These are phyloP conservation scores for Cicer bijugum DNA, from an alignment of 306 rosid genomes.

Conservation along the genomic window DNA sequence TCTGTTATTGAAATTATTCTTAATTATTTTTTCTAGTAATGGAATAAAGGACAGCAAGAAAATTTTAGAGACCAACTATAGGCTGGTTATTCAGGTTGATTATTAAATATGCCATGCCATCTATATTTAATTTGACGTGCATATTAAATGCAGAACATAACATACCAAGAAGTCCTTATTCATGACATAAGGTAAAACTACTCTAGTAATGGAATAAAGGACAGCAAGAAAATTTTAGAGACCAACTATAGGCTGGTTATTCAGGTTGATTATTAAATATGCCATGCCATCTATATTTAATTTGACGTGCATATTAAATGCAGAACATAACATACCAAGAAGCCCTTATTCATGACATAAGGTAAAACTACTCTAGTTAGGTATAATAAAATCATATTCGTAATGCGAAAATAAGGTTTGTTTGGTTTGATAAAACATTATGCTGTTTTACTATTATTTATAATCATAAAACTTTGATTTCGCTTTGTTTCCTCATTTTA, in stretches of 20 bases:
- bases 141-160: no score
- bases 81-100: not conserved
- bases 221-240: conserved; percentile 5
- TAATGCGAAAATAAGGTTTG: not conserved
- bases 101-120: not conserved
- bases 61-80: not conserved
- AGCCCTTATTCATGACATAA: no score
- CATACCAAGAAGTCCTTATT: no score
- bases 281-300: not conserved
- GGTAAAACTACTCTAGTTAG: not conserved
- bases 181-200: no score
- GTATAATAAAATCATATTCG: not conserved
- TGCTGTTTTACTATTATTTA: no score
- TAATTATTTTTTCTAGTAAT: not conserved
- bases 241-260: not conserved
- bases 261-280: conserved; percentile 2
- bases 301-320: no score
- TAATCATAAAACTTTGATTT: no score
- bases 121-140: not conserved
- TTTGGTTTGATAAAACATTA: no score
- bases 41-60: conserved; percentile 22
- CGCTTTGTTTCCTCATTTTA: no score
- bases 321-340: no score
- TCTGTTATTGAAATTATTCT: conserved; percentile 8
- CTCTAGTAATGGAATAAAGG: conserved; percentile 24